Evolutionary conservation across 441 rosid species (phyloP), one percentile per base, ranked within the genome.

Genomic region (Geranium incanum): DNA sequence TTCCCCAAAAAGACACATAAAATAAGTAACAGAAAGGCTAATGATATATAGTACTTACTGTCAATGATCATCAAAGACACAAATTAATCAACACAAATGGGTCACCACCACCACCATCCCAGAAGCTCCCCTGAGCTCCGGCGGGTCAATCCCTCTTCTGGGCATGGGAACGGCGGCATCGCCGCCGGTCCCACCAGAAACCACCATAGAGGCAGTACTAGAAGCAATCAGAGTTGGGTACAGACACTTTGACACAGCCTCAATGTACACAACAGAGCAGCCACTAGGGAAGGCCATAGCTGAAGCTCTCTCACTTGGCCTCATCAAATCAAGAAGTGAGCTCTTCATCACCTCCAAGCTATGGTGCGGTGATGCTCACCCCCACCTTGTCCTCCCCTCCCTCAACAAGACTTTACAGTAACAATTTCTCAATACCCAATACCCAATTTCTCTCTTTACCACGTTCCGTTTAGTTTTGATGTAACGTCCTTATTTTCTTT

Each of bases 311-410:
- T 0, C 52, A 2, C 65, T 63, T 8, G 75, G 78, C 0, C n/a
- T 79, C 2, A 69, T 79, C 19, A 63, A 72, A 36, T 71, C 80
- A 2, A 67, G 81, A 0, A 66, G 74, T 16, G 81, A 83, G 37
- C 66, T 81, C 2, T 81, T 83, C 37, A 69, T 79, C 57, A 77
- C 84, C 16, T 79, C 84, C 5, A 83, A 83, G 80, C 74, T 81
- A 18, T 81, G 71, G 76, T 0, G 60, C 18, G 0, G 21, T 5
- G 41, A 71, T 64, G 73, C 66, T 0, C 71, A 78, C 19, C 18
- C 37, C 6, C 55, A 68, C 6, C 71, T 15, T 5, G 80, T 76
- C 70, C 66, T 72, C 64, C 75, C 77, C 0, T 67, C 74, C 1
- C 70, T 80, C 0, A 55, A n/a, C 6, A 76, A 66, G 15, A 55